Evolutionary conservation across 495 filamentous ascomycete species (phyloP).

Genomic region (Beverwykella pulmonaria): DNA sequence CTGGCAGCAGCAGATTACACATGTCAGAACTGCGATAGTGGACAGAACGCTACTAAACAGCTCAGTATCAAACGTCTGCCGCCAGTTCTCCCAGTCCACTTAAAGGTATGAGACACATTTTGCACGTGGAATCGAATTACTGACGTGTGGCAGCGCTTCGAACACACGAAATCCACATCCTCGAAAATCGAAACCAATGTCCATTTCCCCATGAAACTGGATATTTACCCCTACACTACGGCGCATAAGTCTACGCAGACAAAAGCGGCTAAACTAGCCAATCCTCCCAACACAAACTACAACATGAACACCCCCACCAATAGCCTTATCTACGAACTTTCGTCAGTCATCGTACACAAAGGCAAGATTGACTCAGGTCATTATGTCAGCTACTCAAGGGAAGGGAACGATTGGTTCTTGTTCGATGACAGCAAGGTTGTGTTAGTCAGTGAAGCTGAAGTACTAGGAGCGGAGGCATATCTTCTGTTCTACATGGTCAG

Average conservation of each 20-base stretch:
- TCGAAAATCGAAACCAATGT: constrained; percentile 82
- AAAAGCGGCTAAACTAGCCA: constrained; percentile 20
- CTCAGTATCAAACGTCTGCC: constrained; percentile 77
- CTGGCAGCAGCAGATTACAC: constrained; percentile 76
- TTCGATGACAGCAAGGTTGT: constrained; percentile 94
- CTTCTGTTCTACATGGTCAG: constrained; percentile 70
- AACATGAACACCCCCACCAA: constrained; percentile 34
- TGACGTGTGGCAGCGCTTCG: constrained; percentile 65
- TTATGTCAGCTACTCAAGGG: constrained; percentile 82
- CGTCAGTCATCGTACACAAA: constrained; percentile 82
- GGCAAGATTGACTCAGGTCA: constrained; percentile 89
- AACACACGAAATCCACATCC: constrained; percentile 66
- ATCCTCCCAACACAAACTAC: constrained; percentile 17
- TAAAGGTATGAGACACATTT: constrained; percentile 64
- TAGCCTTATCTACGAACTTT: constrained; percentile 65
- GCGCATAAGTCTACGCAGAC: constrained; percentile 49
- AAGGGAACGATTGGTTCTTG: constrained; percentile 84
- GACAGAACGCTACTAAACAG: constrained; percentile 74
- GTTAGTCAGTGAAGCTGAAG: constrained; percentile 72
- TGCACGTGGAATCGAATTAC: constrained; percentile 4
- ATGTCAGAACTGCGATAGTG: constrained; percentile 72
- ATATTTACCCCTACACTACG: constrained; percentile 85
- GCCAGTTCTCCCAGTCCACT: constrained; percentile 84
- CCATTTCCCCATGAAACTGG: constrained; percentile 79
- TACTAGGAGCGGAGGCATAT: constrained; percentile 80